Evolutionary conservation across 169 alveolate genomes (phyloP).

Genomic region (Plasmodium gonderi): DNA sequence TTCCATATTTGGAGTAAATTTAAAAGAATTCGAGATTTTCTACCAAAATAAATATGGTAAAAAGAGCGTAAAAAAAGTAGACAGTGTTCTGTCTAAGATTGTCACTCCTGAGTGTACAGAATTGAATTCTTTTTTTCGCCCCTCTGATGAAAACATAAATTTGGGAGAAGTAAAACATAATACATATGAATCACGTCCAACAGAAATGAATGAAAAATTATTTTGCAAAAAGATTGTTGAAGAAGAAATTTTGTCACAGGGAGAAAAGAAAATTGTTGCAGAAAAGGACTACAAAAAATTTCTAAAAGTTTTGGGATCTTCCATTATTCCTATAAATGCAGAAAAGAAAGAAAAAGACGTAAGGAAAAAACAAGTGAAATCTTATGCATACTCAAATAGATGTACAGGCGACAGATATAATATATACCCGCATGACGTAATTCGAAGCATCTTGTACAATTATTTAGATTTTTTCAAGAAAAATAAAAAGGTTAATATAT

Average conservation of each 20-base stretch:
- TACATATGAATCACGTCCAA: neutral
- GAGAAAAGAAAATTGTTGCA: neutral
- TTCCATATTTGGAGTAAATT: slow-evolving; percentile 40
- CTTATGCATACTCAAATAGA: no score
- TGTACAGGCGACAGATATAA: slow-evolving; percentile 12
- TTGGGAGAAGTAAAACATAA: neutral
- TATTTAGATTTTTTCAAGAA: slow-evolving; percentile 36
- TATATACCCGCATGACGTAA: slow-evolving; percentile 40
- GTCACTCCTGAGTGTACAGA: no score
- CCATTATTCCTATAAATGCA: slow-evolving; percentile 42
- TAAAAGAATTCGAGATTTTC: slow-evolving; percentile 5
- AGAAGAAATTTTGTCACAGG: neutral
- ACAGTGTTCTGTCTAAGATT: no score
- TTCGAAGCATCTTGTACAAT: slow-evolving; percentile 10
- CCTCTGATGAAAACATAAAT: neutral
- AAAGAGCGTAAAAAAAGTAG: neutral
- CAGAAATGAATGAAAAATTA: neutral
- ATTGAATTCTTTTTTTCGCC: neutral
- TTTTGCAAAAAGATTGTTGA: neutral
- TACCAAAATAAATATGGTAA: neutral
- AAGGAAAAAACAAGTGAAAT: neutral
- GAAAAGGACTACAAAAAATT: slow-evolving; percentile 11
- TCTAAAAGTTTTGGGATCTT: slow-evolving; percentile 46
- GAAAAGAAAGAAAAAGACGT: neutral
- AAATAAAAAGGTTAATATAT: slow-evolving; percentile 36